Percentiles rank a stretch among this genome's conserved stretches.
Conservation (phyloP, 768 basidiomycete genomes). For the Sarcomyxa edulis region DNA sequence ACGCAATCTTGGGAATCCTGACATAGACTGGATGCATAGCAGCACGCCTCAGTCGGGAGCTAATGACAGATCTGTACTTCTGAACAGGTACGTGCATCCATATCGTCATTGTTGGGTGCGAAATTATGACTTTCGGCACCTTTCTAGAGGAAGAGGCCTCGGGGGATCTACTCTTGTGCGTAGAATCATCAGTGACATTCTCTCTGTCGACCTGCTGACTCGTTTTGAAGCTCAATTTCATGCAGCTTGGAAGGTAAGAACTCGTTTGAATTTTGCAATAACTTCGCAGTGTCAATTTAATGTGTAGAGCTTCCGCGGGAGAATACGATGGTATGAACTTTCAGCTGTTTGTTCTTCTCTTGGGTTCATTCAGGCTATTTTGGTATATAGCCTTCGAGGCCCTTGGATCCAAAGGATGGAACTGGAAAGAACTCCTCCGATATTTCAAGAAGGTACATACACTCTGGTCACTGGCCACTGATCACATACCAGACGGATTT, state of each 20-base stretch:
- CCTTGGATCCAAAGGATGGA: constrained; percentile 14
- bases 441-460: constrained; percentile 12
- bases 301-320: constrained; percentile 5
- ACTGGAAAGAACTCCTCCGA: constrained; percentile 11
- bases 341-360: no score
- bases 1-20: constrained; percentile 4
- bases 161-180: constrained; percentile 12
- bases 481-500: not conserved
- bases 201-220: not conserved
- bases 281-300: not conserved
- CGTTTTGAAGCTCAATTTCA: constrained; percentile 11
- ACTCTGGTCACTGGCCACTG: no score
- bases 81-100: constrained; percentile 7
- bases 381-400: constrained; percentile 11
- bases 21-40: constrained; percentile 2
- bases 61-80: constrained; percentile 4
- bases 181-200: not conserved
- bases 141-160: constrained; percentile 12
- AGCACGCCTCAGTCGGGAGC: constrained; percentile 4
- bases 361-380: no score
- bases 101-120: not conserved
- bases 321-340: constrained; percentile 11
- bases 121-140: not conserved
- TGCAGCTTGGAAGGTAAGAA: constrained; percentile 11
- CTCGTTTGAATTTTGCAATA: not conserved